These are phyloP conservation scores for Begonia masoniana DNA, from an alignment of 306 rosid genomes.

Conservation along the genomic window DNA sequence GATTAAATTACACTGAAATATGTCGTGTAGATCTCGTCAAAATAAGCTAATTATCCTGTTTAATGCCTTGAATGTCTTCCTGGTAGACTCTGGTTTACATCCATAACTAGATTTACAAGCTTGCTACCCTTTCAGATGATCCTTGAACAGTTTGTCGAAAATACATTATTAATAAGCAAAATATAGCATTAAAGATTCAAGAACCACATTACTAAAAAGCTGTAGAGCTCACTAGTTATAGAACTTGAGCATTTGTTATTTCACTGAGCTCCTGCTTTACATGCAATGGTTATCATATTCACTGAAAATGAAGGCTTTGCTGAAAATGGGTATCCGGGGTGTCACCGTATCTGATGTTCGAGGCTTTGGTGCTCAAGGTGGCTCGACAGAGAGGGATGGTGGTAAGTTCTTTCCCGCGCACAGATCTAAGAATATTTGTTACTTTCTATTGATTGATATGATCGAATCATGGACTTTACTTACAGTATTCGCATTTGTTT, in stretches of 20 bases:
- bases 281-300: background rate
- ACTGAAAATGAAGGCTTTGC: conserved; percentile 43
- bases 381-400: conserved; percentile 86
- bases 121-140: no score
- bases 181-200: no score
- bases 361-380: conserved; percentile 98
- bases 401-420: conserved; percentile 33
- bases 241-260: background rate
- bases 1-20: background rate
- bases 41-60: no score
- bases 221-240: background rate
- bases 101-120: background rate
- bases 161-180: no score
- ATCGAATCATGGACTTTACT: no score
- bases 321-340: conserved; percentile 81
- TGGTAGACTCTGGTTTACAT: background rate
- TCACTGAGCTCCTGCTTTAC: background rate
- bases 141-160: no score
- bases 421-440: background rate
- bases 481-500: background rate
- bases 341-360: conserved; percentile 79
- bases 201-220: background rate
- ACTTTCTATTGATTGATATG: no score
- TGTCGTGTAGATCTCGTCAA: background rate
- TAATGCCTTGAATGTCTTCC: background rate